Evolutionary conservation across 2,329 filamentous ascomycete genomes (phyloP).

Genomic region (Alternaria rosae): DNA sequence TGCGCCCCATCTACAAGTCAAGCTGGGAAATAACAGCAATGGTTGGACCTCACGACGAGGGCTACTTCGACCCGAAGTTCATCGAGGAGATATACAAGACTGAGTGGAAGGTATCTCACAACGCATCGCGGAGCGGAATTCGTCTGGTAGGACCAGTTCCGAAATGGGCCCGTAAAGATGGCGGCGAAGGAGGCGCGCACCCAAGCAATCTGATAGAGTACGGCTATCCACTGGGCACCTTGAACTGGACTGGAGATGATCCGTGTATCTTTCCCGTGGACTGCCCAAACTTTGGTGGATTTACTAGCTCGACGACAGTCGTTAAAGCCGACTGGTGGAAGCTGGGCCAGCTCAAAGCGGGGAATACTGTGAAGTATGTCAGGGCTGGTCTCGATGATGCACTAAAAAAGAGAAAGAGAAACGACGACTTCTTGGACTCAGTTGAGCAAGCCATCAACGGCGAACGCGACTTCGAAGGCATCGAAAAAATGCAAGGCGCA

Average conservation of each 20-base stretch:
- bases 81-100: conserved; percentile 65
- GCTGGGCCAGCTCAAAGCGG: conserved; percentile 67
- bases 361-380: conserved; percentile 61
- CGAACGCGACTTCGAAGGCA: conserved; percentile 20
- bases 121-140: conserved; percentile 67
- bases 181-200: conserved; percentile 69
- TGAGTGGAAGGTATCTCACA: conserved; percentile 68
- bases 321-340: conserved; percentile 68
- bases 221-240: conserved; percentile 64
- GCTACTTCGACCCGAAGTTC: conserved; percentile 60
- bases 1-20: conserved; percentile 59
- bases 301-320: conserved; percentile 64
- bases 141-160: conserved; percentile 66
- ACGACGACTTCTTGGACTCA: conserved; percentile 56
- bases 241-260: conserved; percentile 70
- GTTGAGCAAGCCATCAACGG: conserved; percentile 52
- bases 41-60: conserved; percentile 65
- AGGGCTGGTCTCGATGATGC: conserved; percentile 62
- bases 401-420: conserved; percentile 52
- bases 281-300: conserved; percentile 67
- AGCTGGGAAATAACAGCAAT: conserved; percentile 63
- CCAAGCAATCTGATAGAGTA: conserved; percentile 63
- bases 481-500: conserved; percentile 36
- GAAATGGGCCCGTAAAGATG: conserved; percentile 65
- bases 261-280: conserved; percentile 67